Percentiles rank a stretch among this genome's conserved stretches.
Conservation (phyloP, 2,329 filamentous ascomycete species). For the Pseudogymnoascus sp. region DNA sequence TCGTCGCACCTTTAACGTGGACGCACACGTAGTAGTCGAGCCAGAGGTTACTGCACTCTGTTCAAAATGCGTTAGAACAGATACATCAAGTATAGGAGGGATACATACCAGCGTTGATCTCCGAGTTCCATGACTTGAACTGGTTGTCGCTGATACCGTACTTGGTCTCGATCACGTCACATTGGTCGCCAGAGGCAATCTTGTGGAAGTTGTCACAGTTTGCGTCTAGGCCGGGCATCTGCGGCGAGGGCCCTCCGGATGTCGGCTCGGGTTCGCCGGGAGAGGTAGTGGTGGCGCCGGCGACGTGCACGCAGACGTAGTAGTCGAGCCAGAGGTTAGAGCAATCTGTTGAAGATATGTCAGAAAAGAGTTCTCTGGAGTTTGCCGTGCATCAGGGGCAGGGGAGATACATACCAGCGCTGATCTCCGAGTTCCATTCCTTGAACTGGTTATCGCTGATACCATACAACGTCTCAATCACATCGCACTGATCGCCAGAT, state of each 20-base stretch:
- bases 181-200: slow-evolving; percentile 17
- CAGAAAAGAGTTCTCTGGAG: background rate
- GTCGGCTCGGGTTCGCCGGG: background rate
- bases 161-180: slow-evolving; percentile 23
- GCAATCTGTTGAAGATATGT: background rate
- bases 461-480: background rate
- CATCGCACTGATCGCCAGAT: background rate
- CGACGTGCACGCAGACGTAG: background rate
- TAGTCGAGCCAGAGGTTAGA: slow-evolving; percentile 19
- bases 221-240: background rate
- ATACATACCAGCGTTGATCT: slow-evolving; percentile 1
- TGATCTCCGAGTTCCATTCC: background rate
- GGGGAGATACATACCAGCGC: background rate
- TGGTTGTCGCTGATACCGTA: slow-evolving; percentile 19
- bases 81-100: background rate
- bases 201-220: slow-evolving; percentile 11
- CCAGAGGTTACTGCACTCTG: slow-evolving; percentile 17
- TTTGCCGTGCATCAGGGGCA: background rate
- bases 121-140: background rate
- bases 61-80: background rate
- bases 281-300: background rate
- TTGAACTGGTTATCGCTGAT: slow-evolving; percentile 4
- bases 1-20: background rate
- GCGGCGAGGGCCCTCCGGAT: background rate
- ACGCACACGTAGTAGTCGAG: slow-evolving; percentile 12